Percentiles rank a stretch among this genome's conserved stretches.
phyloP scores from a whole-genome alignment of 2,329 filamentous ascomycete genomes.

The Talaromyces sp. region DNA sequence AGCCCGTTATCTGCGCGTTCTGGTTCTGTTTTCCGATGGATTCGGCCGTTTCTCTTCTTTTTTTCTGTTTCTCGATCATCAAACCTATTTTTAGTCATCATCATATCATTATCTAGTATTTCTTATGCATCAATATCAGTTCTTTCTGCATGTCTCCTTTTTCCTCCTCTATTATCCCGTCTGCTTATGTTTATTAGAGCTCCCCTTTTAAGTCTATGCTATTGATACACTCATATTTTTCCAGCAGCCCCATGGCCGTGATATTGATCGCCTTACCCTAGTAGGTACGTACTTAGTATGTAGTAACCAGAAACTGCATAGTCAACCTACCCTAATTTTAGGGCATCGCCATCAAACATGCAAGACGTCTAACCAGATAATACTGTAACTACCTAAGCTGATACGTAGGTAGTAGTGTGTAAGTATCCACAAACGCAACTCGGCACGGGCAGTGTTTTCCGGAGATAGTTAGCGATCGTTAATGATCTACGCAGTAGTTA shows the following conservation, averaged over 20 bases:
- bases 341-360: background rate
- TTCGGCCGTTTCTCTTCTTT: background rate
- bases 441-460: background rate
- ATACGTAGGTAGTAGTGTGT: background rate
- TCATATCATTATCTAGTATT: slow-evolving; percentile 3
- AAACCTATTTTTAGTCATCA: background rate
- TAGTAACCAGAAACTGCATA: background rate
- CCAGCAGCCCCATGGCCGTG: background rate
- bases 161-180: background rate
- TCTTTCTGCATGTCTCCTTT: background rate
- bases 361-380: no score
- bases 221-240: background rate
- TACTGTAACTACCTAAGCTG: no score
- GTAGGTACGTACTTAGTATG: background rate
- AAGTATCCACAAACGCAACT: background rate
- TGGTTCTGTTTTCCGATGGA: background rate
- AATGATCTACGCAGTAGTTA: background rate
- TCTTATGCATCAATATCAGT: slow-evolving; percentile 1
- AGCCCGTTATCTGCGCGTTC: background rate
- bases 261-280: background rate
- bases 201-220: background rate
- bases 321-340: background rate
- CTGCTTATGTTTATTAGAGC: background rate
- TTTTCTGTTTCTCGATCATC: background rate
- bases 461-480: background rate